Percentiles rank a stretch among this genome's conserved stretches.
phyloP scores from a whole-genome alignment of 164 flowering plant species.

The Buxus sempervirens region DNA sequence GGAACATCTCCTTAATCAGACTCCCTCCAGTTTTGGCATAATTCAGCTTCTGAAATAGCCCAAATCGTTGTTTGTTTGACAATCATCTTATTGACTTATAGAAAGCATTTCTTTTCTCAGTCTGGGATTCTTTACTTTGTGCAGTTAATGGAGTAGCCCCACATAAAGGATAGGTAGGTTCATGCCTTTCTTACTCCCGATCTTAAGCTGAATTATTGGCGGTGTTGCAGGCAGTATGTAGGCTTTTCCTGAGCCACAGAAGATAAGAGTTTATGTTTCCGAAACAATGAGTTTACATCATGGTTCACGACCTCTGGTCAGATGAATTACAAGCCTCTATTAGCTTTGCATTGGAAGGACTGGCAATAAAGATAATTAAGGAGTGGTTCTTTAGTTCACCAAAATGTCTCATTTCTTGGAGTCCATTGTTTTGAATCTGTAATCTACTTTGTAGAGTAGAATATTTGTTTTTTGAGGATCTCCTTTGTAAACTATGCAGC shows the following conservation, averaged over 20 bases:
- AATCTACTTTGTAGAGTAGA: not conserved
- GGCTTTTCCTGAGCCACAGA: constrained; percentile 2
- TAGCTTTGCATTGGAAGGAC: not conserved
- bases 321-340: not conserved
- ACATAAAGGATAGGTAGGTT: constrained; percentile 3
- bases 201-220: not conserved
- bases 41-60: constrained; percentile 3
- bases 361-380: not conserved
- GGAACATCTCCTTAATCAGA: not conserved
- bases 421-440: not conserved
- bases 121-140: not conserved
- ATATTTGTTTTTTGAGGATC: not conserved
- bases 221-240: constrained; percentile 3
- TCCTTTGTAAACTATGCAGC: not conserved
- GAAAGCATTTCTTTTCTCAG: not conserved
- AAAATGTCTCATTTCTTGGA: not conserved
- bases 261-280: constrained; percentile 6
- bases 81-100: not conserved
- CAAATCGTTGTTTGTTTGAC: not conserved
- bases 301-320: not conserved
- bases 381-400: not conserved
- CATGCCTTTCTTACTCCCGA: constrained; percentile 8
- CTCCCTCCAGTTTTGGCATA: not conserved
- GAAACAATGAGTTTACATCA: constrained; percentile 7
- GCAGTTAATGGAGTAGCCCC: constrained; percentile 4